Base-by-base conservation (phyloP, 2,329 filamentous ascomycete genomes). In the Trichothecium sympodiale region DNA sequence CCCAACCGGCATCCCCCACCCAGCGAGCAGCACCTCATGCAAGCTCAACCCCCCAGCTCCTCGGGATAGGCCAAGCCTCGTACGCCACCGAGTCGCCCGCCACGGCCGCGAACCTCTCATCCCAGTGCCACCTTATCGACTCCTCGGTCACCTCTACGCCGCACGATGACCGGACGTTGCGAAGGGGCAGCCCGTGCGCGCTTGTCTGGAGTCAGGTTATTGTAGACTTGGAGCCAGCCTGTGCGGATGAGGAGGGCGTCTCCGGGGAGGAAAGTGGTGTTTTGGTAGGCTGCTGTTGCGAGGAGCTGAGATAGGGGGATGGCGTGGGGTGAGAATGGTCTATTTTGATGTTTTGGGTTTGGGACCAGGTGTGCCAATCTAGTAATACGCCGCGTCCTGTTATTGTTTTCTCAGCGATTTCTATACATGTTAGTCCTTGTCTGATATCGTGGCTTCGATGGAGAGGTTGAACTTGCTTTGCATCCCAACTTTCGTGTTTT, bases 211-310 rank as follows among this genome's bases (percentile, higher is more conserved):
- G 23, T n/a, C 7, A 38, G 26, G 8, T 30, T 14, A 12, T 30
- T 14, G 47, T 65, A 59, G 4, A 52, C 60, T n/a, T 55, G 49
- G 3, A 60, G 60, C 46, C 61, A 69, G 9, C 67, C 68, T 0
- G 61, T 62, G 20, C 68, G 60, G 29, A 72, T 55, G 41, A 74
- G 57, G 31, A 74, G 54, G 30, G 74, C 64, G 41, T 74, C 70
- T n/a, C 70, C 69, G 4, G 50, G 51, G n/a, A 52, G 56, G 34
- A 67, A 57, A 13, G 51, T 46, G 4, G 59, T 52, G 25, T 54
- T 50, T 43, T 66, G 55, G 35, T 56, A 51, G 40, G 50, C 47
- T 5, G 61, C 60, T n/a, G 68, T 54, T 5, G 53, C 52, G 40
- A 62, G 52, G 8, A 71, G 51, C 13, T 55, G 50, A 0, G 48